These are phyloP conservation scores for Alternaria viburni DNA, from an alignment of 2,329 filamentous ascomycete genomes.

Conservation along the genomic window DNA sequence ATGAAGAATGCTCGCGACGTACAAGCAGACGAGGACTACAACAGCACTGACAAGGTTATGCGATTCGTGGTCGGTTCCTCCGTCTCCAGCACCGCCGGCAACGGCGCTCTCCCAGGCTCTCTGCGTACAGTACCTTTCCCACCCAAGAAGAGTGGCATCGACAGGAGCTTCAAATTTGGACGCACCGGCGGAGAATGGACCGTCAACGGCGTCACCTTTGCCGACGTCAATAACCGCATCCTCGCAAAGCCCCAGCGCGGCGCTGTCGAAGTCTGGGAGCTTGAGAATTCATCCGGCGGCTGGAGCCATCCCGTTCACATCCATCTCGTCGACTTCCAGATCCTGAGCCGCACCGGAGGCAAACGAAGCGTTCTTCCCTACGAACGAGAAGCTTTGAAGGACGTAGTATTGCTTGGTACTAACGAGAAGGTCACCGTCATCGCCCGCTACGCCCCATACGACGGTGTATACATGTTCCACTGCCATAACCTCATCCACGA, in stretches of 20 bases:
- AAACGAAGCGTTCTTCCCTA: slow-evolving; percentile 56
- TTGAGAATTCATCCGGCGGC: slow-evolving; percentile 57
- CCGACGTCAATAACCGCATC: slow-evolving; percentile 45
- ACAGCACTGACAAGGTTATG: slow-evolving; percentile 53
- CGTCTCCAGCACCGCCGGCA: slow-evolving; percentile 24
- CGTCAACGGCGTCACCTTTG: slow-evolving; percentile 49
- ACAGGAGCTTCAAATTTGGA: slow-evolving; percentile 44
- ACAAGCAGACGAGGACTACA: slow-evolving; percentile 59
- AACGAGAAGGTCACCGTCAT: slow-evolving; percentile 52
- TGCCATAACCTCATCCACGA: slow-evolving; percentile 57
- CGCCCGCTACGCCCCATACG: slow-evolving; percentile 45
- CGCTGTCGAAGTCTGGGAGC: slow-evolving; percentile 46
- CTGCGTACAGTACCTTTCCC: slow-evolving; percentile 45
- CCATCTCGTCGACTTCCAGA: slow-evolving; percentile 65
- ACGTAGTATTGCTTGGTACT: slow-evolving; percentile 62
- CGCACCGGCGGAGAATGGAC: slow-evolving; percentile 39
- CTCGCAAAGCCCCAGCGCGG: slow-evolving; percentile 46
- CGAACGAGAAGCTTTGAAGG: slow-evolving; percentile 63
- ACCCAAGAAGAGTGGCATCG: slow-evolving; percentile 35
- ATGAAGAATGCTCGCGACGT: slow-evolving; percentile 55
- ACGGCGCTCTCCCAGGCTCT: slow-evolving; percentile 35
- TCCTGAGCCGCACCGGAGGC: slow-evolving; percentile 57
- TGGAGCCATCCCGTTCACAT: slow-evolving; percentile 64
- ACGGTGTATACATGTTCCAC: slow-evolving; percentile 60
- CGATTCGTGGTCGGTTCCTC: slow-evolving; percentile 55